A percentile compares a stretch with the other conserved stretches of the same genome.
phyloP scores from a whole-genome alignment of 192 early-diverging fungal species.

The Thamnidium elegans region DNA sequence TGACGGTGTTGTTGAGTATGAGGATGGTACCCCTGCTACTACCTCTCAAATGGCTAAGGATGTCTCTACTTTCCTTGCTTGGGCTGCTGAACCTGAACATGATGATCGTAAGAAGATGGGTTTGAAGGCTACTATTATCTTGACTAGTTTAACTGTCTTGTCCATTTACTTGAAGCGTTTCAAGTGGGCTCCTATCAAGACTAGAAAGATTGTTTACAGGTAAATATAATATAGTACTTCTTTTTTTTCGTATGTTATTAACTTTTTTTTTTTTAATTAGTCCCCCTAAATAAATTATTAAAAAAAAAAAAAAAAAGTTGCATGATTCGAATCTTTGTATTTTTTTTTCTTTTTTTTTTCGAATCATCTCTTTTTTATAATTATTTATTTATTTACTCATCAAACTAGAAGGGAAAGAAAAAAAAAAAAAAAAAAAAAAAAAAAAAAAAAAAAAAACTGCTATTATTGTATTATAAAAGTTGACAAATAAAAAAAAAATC shows the following conservation, averaged over 20 bases:
- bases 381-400: too few relatives aligned
- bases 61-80: slow-evolving; percentile 88
- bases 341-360: too few relatives aligned
- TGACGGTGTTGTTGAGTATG: slow-evolving; percentile 93
- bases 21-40: slow-evolving; percentile 96
- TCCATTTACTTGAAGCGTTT: slow-evolving; percentile 89
- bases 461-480: too few relatives aligned
- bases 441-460: too few relatives aligned
- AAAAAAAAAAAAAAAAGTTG: too few relatives aligned
- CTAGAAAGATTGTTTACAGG: slow-evolving; percentile 86
- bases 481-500: too few relatives aligned
- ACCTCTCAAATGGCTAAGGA: slow-evolving; percentile 97
- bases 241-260: not conserved
- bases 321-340: too few relatives aligned
- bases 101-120: slow-evolving; percentile 97
- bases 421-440: too few relatives aligned
- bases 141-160: slow-evolving; percentile 67
- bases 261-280: too few relatives aligned
- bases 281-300: too few relatives aligned
- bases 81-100: slow-evolving; percentile 96
- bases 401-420: too few relatives aligned
- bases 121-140: slow-evolving; percentile 77
- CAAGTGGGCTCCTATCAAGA: slow-evolving; percentile 91
- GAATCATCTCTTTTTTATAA: too few relatives aligned
- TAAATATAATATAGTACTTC: slow-evolving; percentile 9